Percentiles rank a stretch among this genome's conserved stretches.
phyloP scores from a whole-genome alignment of 768 basidiomycete species.

The Mycena crocata region DNA sequence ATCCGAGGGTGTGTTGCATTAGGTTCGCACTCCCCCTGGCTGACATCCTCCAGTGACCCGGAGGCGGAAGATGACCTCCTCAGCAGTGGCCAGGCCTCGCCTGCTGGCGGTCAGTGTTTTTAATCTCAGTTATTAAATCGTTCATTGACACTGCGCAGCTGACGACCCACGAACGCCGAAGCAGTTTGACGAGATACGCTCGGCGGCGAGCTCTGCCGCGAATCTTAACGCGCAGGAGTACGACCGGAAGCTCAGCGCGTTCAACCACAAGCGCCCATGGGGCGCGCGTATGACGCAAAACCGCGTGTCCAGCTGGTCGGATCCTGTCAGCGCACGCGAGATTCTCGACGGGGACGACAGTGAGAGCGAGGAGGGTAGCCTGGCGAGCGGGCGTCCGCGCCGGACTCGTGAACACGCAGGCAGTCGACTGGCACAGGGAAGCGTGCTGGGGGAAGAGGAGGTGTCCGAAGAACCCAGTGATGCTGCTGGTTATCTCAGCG shows the following conservation, averaged over 20 bases:
- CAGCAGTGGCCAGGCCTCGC: constrained; percentile 86
- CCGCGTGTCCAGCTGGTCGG: constrained; percentile 67
- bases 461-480: constrained; percentile 30
- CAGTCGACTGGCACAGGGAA: constrained; percentile 18
- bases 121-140: not conserved
- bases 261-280: constrained; percentile 57
- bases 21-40: not conserved
- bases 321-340: constrained; percentile 58
- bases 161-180: constrained; percentile 34
- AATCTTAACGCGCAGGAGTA: constrained; percentile 44
- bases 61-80: constrained; percentile 71
- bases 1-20: constrained; percentile 10
- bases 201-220: constrained; percentile 44
- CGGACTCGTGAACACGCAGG: constrained; percentile 8
- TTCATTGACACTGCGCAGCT: not conserved
- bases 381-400: not conserved
- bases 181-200: constrained; percentile 26
- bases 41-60: constrained; percentile 22
- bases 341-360: constrained; percentile 44
- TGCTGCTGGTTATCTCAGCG: constrained; percentile 29
- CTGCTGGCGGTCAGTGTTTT: constrained; percentile 58
- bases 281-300: constrained; percentile 48
- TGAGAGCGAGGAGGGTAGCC: constrained; percentile 38
- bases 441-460: constrained; percentile 18
- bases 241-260: constrained; percentile 49